phyloP scores from a whole-genome alignment of 2,329 filamentous ascomycete species.

The Colletotrichum spinosum region DNA sequence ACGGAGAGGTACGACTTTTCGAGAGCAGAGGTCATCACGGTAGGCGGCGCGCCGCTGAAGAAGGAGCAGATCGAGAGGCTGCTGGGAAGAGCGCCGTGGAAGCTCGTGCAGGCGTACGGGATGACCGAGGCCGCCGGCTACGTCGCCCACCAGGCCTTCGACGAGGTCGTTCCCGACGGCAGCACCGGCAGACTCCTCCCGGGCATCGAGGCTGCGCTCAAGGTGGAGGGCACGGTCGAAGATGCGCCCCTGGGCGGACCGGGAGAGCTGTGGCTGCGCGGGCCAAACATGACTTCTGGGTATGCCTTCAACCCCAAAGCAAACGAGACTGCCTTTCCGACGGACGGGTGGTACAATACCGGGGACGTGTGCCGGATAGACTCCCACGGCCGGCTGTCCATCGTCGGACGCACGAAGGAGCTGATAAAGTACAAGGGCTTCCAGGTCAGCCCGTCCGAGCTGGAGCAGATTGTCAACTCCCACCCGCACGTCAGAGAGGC shows the following conservation, averaged over 20 bases:
- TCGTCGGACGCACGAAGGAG: constrained; percentile 54
- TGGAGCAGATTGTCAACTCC: constrained; percentile 50
- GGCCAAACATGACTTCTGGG: constrained; percentile 55
- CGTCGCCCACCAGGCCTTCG: constrained; percentile 52
- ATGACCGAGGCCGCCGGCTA: constrained; percentile 59
- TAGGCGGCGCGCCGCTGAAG: constrained; percentile 50
- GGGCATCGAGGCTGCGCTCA: constrained; percentile 52
- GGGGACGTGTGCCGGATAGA: constrained; percentile 57
- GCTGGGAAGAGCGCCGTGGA: constrained; percentile 48
- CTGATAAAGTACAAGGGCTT: constrained; percentile 57
- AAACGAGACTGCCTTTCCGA: constrained; percentile 50
- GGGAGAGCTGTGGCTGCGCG: constrained; percentile 57
- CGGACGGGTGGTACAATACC: constrained; percentile 56
- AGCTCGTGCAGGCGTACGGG: constrained; percentile 55
- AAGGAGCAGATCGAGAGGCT: constrained; percentile 47
- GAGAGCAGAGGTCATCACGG: constrained; percentile 49
- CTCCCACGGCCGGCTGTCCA: constrained; percentile 45
- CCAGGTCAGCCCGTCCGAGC: constrained; percentile 52
- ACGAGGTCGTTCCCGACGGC: constrained; percentile 47
- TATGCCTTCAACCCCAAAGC: constrained; percentile 55
- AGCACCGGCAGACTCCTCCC: constrained; percentile 51
- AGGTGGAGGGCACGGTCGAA: constrained; percentile 49
- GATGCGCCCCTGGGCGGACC: constrained; percentile 50
- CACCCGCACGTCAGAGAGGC: constrained; percentile 51
- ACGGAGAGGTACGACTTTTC: constrained; percentile 52